A percentile compares a stretch with the other conserved stretches of the same genome.
Conservation (phyloP, 2,329 filamentous ascomycete genomes). For the Amylocarpus encephaloides region DNA sequence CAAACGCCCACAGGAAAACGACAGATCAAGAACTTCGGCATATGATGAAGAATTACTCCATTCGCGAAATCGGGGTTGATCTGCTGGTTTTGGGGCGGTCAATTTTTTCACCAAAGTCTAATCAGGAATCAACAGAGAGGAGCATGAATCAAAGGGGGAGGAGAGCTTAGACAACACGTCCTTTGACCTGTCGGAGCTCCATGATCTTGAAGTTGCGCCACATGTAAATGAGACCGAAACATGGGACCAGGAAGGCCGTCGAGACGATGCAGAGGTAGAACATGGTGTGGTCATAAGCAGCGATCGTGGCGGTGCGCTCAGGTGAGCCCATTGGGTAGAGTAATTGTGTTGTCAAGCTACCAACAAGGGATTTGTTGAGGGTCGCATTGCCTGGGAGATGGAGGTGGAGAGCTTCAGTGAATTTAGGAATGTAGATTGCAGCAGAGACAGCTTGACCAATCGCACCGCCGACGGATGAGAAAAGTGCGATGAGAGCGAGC, state of each 20-base stretch:
- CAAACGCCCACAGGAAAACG: no score
- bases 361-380: slow-evolving; percentile 38
- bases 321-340: slow-evolving; percentile 44
- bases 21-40: no score
- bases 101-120: no score
- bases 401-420: slow-evolving; percentile 31
- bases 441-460: background rate
- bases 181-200: slow-evolving; percentile 26
- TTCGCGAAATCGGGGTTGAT: no score
- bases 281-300: no score
- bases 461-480: background rate
- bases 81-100: no score
- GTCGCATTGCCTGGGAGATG: slow-evolving; percentile 40
- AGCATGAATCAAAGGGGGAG: background rate
- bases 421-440: slow-evolving; percentile 59
- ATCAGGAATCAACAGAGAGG: no score
- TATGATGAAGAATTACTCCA: no score
- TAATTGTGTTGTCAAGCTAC: slow-evolving; percentile 46
- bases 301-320: slow-evolving; percentile 45
- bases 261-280: slow-evolving; percentile 32
- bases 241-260: slow-evolving; percentile 37
- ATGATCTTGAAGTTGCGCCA: slow-evolving; percentile 46
- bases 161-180: slow-evolving; percentile 17
- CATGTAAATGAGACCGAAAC: slow-evolving; percentile 36
- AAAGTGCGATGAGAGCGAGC: background rate